Base-by-base conservation (phyloP, 2,329 filamentous ascomycete genomes). In the Aspergillus ibericus region DNA sequence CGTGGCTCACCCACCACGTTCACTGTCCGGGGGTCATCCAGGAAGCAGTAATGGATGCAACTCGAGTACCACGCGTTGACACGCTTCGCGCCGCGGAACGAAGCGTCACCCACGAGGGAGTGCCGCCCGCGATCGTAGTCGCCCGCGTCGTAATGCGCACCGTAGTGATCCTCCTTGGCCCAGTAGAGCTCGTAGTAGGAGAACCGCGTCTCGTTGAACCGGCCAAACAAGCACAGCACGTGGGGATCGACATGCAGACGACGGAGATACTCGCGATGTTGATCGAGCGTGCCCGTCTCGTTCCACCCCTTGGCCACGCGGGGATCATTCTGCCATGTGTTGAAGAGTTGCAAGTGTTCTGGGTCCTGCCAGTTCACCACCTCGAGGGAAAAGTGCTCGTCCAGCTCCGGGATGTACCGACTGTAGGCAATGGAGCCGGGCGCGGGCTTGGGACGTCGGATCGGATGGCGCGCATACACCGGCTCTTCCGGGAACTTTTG, bases 141-240 rank as follows among this genome's bases (percentile, higher is more conserved):
- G 20, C 77, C 77, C 8, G 84, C 80, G 47, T 80, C 75, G 68
- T 84, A 85, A 71, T 86, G 81, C 0, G 83, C 83, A 38, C 85
- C 85, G 64, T 83, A 81, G 60, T 85, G 82, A 61, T 87, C 84
- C 71, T 87, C 85, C 79, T 86, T 87, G 35, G 86, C 88, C 89
- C 89, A 93, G 73, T 92, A 93, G 1, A 92, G 80, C 72, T 93
- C 90, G 70, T 90, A 92, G 72, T 93, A 93, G 0, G 88, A 87
- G 72, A 93, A 93, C 49, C 80, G 83, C 1, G 81, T 82, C 29
- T 89, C 87, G 56, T 93, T 84, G 71, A 91, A 93, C 25, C 83
- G 82, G 6, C 86, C 90, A 59, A 93, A 66, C 10, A 66, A 44
- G 32, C 63, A 66, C 8, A 66, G 79, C 47, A 93, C 78, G 73